Evolutionary conservation across 306 rosid genomes (phyloP).

Genomic region (Glycine tomentella): DNA sequence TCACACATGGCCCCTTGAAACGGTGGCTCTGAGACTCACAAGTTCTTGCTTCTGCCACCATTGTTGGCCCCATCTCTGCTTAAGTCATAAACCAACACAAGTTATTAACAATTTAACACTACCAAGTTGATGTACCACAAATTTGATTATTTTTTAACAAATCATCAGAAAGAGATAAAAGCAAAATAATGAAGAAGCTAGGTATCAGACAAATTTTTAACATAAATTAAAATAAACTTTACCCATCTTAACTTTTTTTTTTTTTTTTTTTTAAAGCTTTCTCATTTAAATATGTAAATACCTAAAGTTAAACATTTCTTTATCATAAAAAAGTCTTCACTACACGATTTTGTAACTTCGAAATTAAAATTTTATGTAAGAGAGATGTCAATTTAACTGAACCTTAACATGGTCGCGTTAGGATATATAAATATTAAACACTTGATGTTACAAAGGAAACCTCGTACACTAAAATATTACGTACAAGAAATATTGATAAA

Average conservation of each 20-base stretch:
- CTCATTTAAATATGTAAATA: no score
- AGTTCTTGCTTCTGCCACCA: slow-evolving; percentile 62
- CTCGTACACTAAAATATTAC: not conserved
- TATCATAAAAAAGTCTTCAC: not conserved
- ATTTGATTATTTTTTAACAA: not conserved
- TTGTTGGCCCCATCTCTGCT: slow-evolving; percentile 60
- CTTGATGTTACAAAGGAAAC: not conserved
- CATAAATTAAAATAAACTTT: no score
- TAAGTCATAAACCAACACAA: not conserved
- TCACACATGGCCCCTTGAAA: slow-evolving; percentile 59
- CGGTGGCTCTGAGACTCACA: slow-evolving; percentile 63
- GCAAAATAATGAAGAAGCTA: no score
- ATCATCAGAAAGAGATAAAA: no score
- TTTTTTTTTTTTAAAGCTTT: no score
- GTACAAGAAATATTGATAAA: not conserved
- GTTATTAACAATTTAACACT: not conserved
- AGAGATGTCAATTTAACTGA: no score
- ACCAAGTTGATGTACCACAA: not conserved
- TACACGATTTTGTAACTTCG: not conserved
- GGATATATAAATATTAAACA: not conserved
- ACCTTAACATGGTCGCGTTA: no score
- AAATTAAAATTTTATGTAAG: not conserved
- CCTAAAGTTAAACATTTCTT: not conserved
- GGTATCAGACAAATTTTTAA: no score
- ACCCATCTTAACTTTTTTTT: no score